Conservation (phyloP, 2,329 filamentous ascomycete species). For the Claviceps africana region DNA sequence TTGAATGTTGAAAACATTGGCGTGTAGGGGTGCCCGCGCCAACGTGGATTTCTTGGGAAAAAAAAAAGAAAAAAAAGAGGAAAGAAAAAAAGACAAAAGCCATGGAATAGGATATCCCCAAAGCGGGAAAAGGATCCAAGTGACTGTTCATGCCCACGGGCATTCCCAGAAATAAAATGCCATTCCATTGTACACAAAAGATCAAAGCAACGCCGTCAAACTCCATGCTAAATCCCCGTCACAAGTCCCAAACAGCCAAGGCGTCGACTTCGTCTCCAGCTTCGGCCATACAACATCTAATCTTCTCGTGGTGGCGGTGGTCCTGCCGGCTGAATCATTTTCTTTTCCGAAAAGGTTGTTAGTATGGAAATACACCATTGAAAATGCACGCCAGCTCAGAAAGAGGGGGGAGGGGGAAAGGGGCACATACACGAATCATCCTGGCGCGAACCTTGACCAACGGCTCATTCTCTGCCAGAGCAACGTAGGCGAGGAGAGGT, state of each 20-base stretch:
- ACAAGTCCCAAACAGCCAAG: not conserved
- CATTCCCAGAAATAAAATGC: not conserved
- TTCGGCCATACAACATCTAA: slow-evolving; percentile 12
- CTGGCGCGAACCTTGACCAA: slow-evolving; percentile 64
- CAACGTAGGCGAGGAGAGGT: slow-evolving; percentile 75
- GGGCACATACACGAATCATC: slow-evolving; percentile 61
- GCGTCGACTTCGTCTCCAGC: not conserved
- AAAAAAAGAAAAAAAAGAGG: not conserved
- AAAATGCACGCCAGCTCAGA: not conserved
- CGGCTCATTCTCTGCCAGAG: slow-evolving; percentile 75
- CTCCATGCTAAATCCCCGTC: not conserved
- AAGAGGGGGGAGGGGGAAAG: not conserved
- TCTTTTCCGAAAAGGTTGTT: slow-evolving; percentile 24
- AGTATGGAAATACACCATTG: not conserved
- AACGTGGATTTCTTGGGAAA: not conserved
- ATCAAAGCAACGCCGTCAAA: not conserved
- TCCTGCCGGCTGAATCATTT: slow-evolving; percentile 52
- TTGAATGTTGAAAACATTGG: not conserved
- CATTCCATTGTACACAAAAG: not conserved
- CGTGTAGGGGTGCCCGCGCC: not conserved
- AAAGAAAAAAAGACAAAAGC: not conserved
- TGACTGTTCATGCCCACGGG: not conserved
- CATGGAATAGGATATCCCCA: not conserved
- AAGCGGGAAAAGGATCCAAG: not conserved
- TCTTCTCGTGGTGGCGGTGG: slow-evolving; percentile 44